Evolutionary conservation across 1,284 basidiomycete genomes (phyloP), one percentile per base, ranked within the genome.

Genomic region (Meira nashicola): DNA sequence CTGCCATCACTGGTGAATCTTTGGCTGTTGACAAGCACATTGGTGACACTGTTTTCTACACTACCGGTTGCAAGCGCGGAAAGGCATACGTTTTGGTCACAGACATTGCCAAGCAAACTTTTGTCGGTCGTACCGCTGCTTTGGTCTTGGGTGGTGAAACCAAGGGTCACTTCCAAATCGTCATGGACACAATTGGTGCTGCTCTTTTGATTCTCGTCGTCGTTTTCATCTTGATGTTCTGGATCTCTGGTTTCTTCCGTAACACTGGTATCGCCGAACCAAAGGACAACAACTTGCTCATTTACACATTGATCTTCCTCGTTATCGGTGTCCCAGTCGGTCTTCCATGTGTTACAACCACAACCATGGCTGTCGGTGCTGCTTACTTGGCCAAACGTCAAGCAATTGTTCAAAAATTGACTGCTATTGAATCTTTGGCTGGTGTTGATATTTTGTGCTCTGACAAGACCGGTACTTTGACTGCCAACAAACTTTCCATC

Each of bases 371-470:
- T 39, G 83, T 84, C 65, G 83, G 83, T 56, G 83, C 83, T 40
- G 82, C 83, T 7, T 84, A 83, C 77, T 81, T 84, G 44, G 83
- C 83, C 33, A 79, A 80, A 61, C 79, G 81, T 43, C 80, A 84
- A 70, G 83, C 83, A n/a, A 84, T 84, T 73, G 83, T 84, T n/a
- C 83, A 84, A 73, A 84, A 84, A 76, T 79, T 84, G 47, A 84
- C 83, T 12, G 83, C 83, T 51, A 84, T 84, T 74, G 83, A 84
- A 74, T 82, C 82, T 38, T 79, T 84, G 23, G 83, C 83, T 25
- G 83, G 83, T 69, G 83, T 84, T 61, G 83, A 84, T 65, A 82
- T 84, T 33, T 80, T 84, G 40, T 84, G 83, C 77, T 82, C 83
- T 39, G 83, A 84, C 75, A 84, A 84, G 80, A 84, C 83, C 7